Evolutionary conservation across 2,329 filamentous ascomycete species (phyloP).

Genomic region (Cladophialophora psammophila): DNA sequence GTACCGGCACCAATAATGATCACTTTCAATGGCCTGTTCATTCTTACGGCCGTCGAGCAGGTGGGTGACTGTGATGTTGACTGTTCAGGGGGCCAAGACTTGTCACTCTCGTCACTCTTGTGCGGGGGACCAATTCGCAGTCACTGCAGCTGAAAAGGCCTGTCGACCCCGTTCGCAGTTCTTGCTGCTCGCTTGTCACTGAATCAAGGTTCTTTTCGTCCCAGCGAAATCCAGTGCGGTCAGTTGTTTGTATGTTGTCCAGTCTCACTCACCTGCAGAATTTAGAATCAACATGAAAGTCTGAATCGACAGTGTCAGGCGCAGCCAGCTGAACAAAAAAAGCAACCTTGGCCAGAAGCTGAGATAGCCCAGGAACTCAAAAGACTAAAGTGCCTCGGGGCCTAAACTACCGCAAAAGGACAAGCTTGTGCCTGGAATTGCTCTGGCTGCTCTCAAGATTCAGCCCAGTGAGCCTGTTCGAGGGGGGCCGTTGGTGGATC

Average conservation of each 20-base stretch:
- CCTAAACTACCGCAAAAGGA: neutral
- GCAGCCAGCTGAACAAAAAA: neutral
- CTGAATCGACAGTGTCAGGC: neutral
- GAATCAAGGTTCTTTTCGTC: neutral
- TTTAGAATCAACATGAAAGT: neutral
- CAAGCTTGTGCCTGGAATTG: neutral
- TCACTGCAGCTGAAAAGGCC: neutral
- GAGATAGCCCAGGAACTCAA: neutral
- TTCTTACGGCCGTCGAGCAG: neutral
- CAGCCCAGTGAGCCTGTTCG: neutral
- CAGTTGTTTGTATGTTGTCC: neutral
- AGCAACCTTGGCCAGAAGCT: neutral
- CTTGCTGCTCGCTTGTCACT: neutral
- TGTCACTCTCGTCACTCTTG: too few relatives aligned
- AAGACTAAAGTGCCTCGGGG: neutral
- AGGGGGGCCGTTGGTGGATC: neutral
- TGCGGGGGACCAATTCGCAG: neutral
- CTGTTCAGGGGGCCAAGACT: neutral
- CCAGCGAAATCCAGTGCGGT: neutral
- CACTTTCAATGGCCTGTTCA: slow-evolving; percentile 26
- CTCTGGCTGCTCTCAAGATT: neutral
- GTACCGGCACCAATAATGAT: slow-evolving; percentile 31
- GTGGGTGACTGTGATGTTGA: neutral
- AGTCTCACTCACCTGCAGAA: neutral
- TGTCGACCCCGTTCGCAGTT: neutral